Evolutionary conservation across 2,329 filamentous ascomycete species (phyloP), one percentile per base, ranked within the genome.

Genomic region (Stachybotrys echinatus): DNA sequence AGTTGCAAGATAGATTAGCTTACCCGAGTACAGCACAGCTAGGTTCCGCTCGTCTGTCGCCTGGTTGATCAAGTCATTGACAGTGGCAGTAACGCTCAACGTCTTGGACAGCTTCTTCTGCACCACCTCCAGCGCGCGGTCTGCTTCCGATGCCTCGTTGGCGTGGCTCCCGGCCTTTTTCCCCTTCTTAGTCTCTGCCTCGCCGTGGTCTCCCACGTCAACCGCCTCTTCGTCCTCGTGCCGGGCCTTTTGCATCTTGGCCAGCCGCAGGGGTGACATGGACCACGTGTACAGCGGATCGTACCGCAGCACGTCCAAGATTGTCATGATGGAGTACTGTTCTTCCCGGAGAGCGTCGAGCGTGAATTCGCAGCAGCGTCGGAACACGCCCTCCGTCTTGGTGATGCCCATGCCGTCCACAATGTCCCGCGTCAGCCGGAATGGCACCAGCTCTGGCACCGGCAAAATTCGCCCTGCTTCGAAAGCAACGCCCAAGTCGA

Each of bases 281-380:
- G 89, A 92, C 94, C 94, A 99, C 53, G 85, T 94, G 67, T 97
- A 95, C 53, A 99, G 73, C 1, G 94, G 95, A 75, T 99, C 94
- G 69, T 96, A 97, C n/a, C 95, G 87, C 52, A 99, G 74, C 20
- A 99, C 95, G 63, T 99, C 95, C 19, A 99, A 82, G 48, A 99
- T 91, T 0, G 94, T 97, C 92, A 96, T 97, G 72, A 99, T 99
- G 42, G 88, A 92, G 65, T 96, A 95, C 12, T 89, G 89, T 66
- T 99, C 94, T 60, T 95, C 88, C n/a, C 94, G 85, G 34, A 99
- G 75, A 2, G 95, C 92, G 54, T 96, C 91, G 27, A 99, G 81
- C 0, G 92, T 97, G 65, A 97, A 97, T 65, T 99, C 95, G 67
- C 94, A 99, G 70, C 92, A 97, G n/a, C 95, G 84, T 7, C 94